Conservation (phyloP, 2,329 filamentous ascomycete genomes). For the Fusarium oligoseptatum region DNA sequence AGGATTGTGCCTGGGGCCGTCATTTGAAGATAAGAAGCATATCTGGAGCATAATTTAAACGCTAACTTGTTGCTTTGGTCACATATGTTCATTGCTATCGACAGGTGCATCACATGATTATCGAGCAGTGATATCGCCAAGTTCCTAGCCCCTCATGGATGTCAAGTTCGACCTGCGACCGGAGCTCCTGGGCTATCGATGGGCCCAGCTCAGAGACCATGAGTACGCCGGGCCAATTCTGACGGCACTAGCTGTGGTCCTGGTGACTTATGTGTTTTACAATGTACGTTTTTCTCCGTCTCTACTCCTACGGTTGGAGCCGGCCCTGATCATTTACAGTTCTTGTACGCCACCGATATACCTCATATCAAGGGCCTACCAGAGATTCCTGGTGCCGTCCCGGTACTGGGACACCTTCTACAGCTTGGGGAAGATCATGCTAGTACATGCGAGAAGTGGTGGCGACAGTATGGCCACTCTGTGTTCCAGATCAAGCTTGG, state of each 20-base stretch:
- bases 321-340: conserved; percentile 43
- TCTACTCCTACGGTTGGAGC: background rate
- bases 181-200: background rate
- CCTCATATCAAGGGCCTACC: conserved; percentile 72
- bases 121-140: background rate
- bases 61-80: background rate
- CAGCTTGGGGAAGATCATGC: conserved; percentile 71
- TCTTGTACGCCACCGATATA: conserved; percentile 61
- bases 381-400: conserved; percentile 68
- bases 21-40: background rate
- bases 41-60: background rate
- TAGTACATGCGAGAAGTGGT: conserved; percentile 61
- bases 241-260: background rate
- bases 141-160: background rate
- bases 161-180: background rate
- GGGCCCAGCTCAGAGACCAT: background rate
- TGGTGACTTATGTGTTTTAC: background rate
- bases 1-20: background rate
- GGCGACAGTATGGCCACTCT: conserved; percentile 59
- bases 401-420: conserved; percentile 72
- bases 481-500: conserved; percentile 60
- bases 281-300: background rate
- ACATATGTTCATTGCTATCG: background rate
- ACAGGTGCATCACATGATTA: background rate
- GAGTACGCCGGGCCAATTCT: background rate